phyloP scores from a whole-genome alignment of 495 filamentous ascomycete species.

The Neurospora sp. region DNA sequence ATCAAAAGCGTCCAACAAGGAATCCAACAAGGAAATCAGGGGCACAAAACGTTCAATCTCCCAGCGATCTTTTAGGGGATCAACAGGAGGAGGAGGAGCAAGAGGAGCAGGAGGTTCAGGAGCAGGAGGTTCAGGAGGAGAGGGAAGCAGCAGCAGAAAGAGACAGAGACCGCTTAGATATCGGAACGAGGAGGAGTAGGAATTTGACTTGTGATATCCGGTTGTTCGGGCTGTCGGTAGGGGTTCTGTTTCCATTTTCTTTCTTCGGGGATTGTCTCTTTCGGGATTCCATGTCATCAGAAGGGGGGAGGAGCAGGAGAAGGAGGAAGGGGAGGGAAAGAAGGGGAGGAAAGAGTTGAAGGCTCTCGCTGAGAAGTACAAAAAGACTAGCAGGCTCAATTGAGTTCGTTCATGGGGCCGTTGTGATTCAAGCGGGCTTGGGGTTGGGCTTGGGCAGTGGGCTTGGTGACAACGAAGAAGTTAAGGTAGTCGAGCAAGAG shows the following conservation, averaged over 20 bases:
- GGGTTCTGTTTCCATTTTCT: background rate
- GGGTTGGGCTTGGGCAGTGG: too few species aligned
- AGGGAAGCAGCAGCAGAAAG: slow-evolving; percentile 8
- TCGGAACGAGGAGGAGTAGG: slow-evolving; percentile 14
- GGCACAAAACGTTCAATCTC: background rate
- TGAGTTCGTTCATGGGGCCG: too few species aligned
- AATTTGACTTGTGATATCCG: background rate
- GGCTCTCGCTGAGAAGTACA: too few species aligned
- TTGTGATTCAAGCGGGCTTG: too few species aligned
- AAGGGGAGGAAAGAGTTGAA: too few species aligned
- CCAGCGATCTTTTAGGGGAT: background rate
- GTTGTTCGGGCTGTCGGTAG: too few species aligned
- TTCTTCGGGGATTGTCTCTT: background rate
- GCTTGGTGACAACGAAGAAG: too few species aligned
- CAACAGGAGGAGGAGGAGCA: background rate
- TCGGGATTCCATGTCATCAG: too few species aligned
- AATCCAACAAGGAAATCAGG: background rate
- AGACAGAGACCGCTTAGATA: slow-evolving; percentile 18
- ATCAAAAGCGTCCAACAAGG: background rate
- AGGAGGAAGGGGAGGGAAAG: too few species aligned
- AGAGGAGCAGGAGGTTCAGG: background rate
- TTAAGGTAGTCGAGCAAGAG: too few species aligned
- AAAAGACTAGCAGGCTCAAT: too few species aligned
- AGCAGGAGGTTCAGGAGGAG: background rate
- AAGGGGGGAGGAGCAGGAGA: too few species aligned